A percentile compares a stretch with the other conserved stretches of the same genome.
phyloP scores from a whole-genome alignment of 768 basidiomycete genomes.

The Lepiota brunneoincarnata region DNA sequence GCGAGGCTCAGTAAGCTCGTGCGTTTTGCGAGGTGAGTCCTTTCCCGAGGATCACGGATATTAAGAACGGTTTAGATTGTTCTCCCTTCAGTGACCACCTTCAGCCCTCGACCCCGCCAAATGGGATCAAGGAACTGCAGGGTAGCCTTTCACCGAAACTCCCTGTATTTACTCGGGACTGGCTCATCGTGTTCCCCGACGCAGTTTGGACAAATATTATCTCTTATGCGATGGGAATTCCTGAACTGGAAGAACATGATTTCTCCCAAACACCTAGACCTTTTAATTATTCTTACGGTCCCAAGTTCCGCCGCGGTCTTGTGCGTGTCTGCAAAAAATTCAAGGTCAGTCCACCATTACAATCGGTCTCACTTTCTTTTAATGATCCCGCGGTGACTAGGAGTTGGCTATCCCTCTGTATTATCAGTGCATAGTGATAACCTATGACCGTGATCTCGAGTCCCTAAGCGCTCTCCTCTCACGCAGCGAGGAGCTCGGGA shows the following conservation, averaged over 20 bases:
- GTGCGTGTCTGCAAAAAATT: constrained; percentile 1
- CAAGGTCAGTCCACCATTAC: neutral
- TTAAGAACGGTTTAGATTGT: too few relatives aligned
- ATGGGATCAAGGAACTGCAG: too few relatives aligned
- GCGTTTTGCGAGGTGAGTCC: neutral
- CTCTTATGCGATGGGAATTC: constrained; percentile 2
- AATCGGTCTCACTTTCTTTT: too few relatives aligned
- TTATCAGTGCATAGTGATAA: neutral
- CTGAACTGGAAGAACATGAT: constrained; percentile 1
- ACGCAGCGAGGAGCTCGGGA: neutral
- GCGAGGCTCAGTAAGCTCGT: neutral
- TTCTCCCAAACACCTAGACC: neutral
- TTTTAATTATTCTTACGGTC: neutral
- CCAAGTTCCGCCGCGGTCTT: neutral
- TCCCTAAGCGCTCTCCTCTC: neutral
- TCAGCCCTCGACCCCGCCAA: too few relatives aligned
- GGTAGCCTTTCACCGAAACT: neutral
- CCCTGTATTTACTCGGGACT: neutral
- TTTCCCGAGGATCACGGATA: too few relatives aligned
- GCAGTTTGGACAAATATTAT: neutral
- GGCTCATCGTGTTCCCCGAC: neutral
- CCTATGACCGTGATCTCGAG: neutral
- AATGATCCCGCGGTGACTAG: neutral
- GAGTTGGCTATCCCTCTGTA: constrained; percentile 2
- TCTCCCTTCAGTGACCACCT: too few relatives aligned